Base-by-base conservation (phyloP, 768 basidiomycete species). In the Atractiella rhizophila region DNA sequence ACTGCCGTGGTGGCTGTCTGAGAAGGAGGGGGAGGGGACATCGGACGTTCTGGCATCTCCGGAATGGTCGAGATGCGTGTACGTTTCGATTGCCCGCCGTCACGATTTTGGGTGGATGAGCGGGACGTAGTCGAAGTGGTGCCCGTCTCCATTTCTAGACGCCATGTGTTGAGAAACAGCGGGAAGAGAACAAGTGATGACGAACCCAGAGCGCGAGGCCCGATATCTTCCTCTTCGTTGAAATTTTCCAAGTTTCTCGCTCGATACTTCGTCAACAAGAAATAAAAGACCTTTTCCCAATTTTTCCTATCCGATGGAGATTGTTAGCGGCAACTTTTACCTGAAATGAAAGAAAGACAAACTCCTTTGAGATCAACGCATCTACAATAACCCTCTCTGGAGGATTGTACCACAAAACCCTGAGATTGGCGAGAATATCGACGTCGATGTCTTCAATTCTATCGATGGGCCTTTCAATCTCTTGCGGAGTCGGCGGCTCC, bases 201-300 rank as follows among this genome's bases (percentile, higher is more conserved):
- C 18, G 30, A 19, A 20, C 35, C n/a, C 12, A 44, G 46, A 35
- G n/a, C 41, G 31, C 25, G 27, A 28, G 11, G 36, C 11, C 30
- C 30, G 45, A n/a, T 48, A 28, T 76, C 74, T 19, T 75, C 60
- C 39, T 61, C 61, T 57, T 61, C 59, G 51, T 64, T 71, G 56
- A 70, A 77, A 47, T 73, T 67, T 52, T 78, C 74, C 31, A 80
- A 56, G 41, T 73, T 71, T 49, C 67, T 70, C 37, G 68, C 68
- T 32, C 85, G 71, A 60, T 91, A 94, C 48, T 71, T 71, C 40
- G 75, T 64, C n/a, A 98, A 66, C 4, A 94, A 62, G 54, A 79
- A 74, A 59, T 98, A 98, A 35, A 96, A 78, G 0, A 80, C 81
- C 60, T 98, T 94, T 57, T 96, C 82, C 78, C 82, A 86, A 23